Evolutionary conservation across 768 basidiomycete genomes (phyloP), one percentile per base, ranked within the genome.

Genomic region (Neoboletus subvelutipes): DNA sequence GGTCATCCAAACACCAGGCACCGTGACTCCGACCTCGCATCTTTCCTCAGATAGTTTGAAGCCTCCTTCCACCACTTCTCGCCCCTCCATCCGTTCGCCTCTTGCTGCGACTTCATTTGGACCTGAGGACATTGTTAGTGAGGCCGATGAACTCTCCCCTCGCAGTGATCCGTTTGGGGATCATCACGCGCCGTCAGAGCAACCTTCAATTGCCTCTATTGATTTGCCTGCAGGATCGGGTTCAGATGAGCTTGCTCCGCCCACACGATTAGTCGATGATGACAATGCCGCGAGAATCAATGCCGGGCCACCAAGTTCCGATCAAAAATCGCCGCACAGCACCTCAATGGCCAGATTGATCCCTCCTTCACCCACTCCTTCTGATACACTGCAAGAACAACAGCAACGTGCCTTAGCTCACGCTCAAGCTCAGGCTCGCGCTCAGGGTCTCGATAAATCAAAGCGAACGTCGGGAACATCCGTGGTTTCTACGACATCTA

Each of bases 21-120:
- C 71, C 18, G 67, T 73, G 15, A 64, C 64, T n/a, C 67, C 71
- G 12, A 53, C 64, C 15, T 65, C 68, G 28, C 64, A 65, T 59
- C 47, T 68, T 58, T 62, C 64, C 49, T 34, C 63, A 5, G 78
- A 82, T 48, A 66, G 74, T 46, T 67, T 81, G 56, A 78, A 80
- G 57, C 70, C 78, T 18, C 65, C 80, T 24, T 71, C 75, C 17
- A 54, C 56, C 20, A 6, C 46, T 22, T 71, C 74, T 13, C 79
- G 80, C 45, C 81, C 83, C 1, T 62, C 79, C 2, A 67, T 78
- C 20, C 80, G 81, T 34, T 91, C 89, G 0, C 90, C 90, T 12
- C 75, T 92, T 46, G 87, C 89, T 13, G 75, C 81, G 4, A 80
- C 80, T 12, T 87, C 88, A 6, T 91, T 90, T 68, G 87, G 85